Percentiles rank a stretch among this genome's conserved stretches.
Evolutionary conservation across 495 filamentous ascomycete species (phyloP).

Genomic region (Penicillium coffeae): DNA sequence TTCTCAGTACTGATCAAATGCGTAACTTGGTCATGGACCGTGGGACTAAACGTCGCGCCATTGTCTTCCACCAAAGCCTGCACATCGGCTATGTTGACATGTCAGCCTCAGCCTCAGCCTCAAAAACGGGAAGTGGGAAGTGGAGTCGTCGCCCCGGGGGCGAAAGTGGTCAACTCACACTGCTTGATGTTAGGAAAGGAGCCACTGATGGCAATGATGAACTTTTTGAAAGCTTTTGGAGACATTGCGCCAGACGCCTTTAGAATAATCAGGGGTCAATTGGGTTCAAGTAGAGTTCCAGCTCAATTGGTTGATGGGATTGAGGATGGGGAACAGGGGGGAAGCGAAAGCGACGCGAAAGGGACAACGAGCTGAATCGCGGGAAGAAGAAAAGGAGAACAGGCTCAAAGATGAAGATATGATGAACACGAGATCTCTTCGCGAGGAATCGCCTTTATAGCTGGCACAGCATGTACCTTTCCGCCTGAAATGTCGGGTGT

Average conservation of each 20-base stretch:
- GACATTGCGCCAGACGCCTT: conserved; percentile 19
- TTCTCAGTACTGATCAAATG: conserved; percentile 55
- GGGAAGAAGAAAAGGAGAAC: no score
- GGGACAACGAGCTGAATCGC: no score
- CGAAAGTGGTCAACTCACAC: conserved; percentile 22
- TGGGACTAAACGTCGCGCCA: conserved; percentile 46
- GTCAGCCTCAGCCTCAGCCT: conserved; percentile 10
- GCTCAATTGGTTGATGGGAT: no score
- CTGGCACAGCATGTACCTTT: no score
- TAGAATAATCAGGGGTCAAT: no score
- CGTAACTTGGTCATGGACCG: conserved; percentile 49
- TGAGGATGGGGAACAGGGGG: no score
- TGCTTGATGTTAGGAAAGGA: conserved; percentile 55
- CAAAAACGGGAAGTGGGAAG: neutral
- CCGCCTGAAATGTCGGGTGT: no score
- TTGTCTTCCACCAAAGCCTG: conserved; percentile 37
- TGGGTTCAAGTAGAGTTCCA: no score
- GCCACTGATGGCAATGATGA: conserved; percentile 58
- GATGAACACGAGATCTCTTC: no score
- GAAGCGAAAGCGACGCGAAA: no score
- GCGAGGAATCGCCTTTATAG: no score
- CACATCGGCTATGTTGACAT: conserved; percentile 26
- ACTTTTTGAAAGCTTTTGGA: conserved; percentile 32
- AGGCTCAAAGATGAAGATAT: no score
- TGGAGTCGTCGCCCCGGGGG: neutral